Evolutionary conservation across 805 yeast species (phyloP).

Genomic region (Pichia rugopelliculosa): DNA sequence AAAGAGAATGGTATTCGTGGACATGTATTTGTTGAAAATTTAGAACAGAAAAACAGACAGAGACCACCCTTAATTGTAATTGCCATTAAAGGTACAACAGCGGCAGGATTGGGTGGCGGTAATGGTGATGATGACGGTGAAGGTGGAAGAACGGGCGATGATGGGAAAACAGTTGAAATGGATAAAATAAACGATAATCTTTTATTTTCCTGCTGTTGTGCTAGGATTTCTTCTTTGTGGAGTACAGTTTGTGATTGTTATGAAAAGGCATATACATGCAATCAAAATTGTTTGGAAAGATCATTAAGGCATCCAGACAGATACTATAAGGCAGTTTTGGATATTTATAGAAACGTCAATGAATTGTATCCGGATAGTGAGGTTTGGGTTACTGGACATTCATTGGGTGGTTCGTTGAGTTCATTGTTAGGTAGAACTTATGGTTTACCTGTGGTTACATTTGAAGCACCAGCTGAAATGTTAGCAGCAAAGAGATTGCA

Average conservation of each 20-base stretch:
- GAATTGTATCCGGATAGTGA: conserved; percentile 57
- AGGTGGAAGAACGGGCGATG: conserved; percentile 33
- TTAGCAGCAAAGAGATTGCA: conserved; percentile 79
- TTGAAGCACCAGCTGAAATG: conserved; percentile 89
- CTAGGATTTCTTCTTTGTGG: conserved; percentile 87
- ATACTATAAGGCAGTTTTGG: conserved; percentile 73
- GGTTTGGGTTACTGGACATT: conserved; percentile 93
- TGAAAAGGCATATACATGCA: conserved; percentile 74
- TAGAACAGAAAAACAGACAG: conserved; percentile 31
- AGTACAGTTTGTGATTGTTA: conserved; percentile 93
- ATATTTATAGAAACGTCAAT: conserved; percentile 68
- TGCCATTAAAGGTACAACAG: conserved; percentile 86
- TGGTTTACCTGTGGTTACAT: conserved; percentile 84
- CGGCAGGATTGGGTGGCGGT: conserved; percentile 55
- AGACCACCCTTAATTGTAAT: conserved; percentile 46
- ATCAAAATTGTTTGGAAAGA: conserved; percentile 75
- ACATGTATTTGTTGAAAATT: conserved; percentile 64
- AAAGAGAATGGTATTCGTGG: conserved; percentile 79
- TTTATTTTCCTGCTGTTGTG: conserved; percentile 93
- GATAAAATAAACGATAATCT: conserved; percentile 86
- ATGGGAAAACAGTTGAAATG: conserved; percentile 60
- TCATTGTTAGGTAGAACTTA: conserved; percentile 78
- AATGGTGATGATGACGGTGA: conserved; percentile 34
- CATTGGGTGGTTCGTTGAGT: conserved; percentile 85
- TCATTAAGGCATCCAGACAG: conserved; percentile 69